Evolutionary conservation across 306 rosid species (phyloP).

Genomic region (Abrus pulchellus): DNA sequence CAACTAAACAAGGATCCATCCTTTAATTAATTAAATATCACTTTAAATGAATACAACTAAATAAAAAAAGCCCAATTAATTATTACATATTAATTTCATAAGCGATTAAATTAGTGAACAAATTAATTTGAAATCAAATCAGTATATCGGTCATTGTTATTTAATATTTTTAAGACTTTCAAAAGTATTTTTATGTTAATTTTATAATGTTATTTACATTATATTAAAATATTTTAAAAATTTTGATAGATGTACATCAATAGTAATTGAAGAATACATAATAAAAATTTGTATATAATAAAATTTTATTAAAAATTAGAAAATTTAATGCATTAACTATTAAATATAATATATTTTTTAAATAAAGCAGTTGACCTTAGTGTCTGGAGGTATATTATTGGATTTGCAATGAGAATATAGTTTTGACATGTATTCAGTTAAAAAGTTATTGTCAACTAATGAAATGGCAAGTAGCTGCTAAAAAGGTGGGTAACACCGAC

Average conservation of each 20-base stretch:
- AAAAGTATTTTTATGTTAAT: too few species aligned
- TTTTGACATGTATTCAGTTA: slow-evolving; percentile 27
- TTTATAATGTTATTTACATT: too few species aligned
- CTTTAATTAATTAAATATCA: too few species aligned
- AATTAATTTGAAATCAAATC: background rate
- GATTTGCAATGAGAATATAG: too few species aligned
- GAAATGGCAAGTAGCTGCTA: slow-evolving; percentile 28
- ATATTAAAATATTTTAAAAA: too few species aligned
- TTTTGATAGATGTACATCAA: too few species aligned
- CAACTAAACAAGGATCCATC: slow-evolving; percentile 11
- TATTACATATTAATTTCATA: too few species aligned
- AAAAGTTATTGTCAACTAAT: slow-evolving; percentile 23
- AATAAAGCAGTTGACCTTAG: slow-evolving; percentile 40
- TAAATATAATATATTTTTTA: background rate
- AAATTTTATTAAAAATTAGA: too few species aligned
- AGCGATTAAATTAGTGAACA: background rate
- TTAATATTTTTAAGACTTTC: background rate
- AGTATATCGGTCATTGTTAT: background rate
- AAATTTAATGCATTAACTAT: too few species aligned
- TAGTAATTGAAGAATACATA: too few species aligned
- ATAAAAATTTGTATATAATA: too few species aligned
- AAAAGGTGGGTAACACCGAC: slow-evolving; percentile 57
- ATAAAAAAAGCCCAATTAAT: background rate
- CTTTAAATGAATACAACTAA: too few species aligned
- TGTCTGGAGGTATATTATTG: background rate